Base-by-base conservation (phyloP, 495 filamentous ascomycete genomes). In the Neurospora tetrasperma region DNA sequence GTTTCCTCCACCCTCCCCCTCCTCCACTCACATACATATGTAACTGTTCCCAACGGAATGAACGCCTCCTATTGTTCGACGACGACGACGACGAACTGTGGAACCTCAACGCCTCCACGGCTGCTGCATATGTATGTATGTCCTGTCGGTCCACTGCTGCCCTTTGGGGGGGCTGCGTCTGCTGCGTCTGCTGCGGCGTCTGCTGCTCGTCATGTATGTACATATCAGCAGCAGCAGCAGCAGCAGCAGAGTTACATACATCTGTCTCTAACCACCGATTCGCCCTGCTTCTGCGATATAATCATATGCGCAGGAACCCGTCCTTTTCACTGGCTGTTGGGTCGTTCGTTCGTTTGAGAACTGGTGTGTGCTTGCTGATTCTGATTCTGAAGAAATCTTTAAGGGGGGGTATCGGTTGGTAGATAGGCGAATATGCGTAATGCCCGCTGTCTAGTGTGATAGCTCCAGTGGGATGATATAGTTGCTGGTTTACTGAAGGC, bases 261-360 rank as follows among this genome's bases (percentile, higher is more conserved):
- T 75, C 42, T 70, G 54, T 46, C 39, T 14, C 27, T 27, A 23
- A 3, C 20, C 48, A 12, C 27, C 48, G 20, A 35, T 74, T 54
- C 69, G 14, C 59, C 71, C 16, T 59, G 43, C 27, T 69, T 54
- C 20, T 54, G 48, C 27, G 20, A 31, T 66, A 44, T 70, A 68
- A 69, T 75, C 76, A 80, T 70, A 71, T 74, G 78, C 75, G 78
- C 79, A 81, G 79, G 79, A 81, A 81, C 79, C 79, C 79, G 79
- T 66, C 23, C 20, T 70, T 69, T 40, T 73, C 69, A 79, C 75
- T 79, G 72, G 76, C 71, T 71, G 44, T 66, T 10, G 27, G 54
- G 27, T 14, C 54, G 14, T 66, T 31, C 54, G 14, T 66, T 31
- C 20, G 5, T 59, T 12, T 66, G 54, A 66, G 54, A 14, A 38